phyloP scores from a whole-genome alignment of 345 rosid species.

The Brassica cretica region DNA sequence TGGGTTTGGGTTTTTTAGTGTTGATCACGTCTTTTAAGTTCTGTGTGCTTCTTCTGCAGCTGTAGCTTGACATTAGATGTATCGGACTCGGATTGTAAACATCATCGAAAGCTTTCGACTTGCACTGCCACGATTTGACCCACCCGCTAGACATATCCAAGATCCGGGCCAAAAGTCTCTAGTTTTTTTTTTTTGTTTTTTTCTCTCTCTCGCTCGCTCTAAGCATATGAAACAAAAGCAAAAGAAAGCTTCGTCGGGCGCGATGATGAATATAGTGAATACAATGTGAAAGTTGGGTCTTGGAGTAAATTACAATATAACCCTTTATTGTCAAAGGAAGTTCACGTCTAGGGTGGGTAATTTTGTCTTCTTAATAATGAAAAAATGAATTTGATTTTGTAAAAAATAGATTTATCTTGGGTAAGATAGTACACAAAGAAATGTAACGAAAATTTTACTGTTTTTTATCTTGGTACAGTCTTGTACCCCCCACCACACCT shows the following conservation, averaged over 20 bases:
- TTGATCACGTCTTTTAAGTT: slow-evolving; percentile 74
- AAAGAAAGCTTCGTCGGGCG: slow-evolving; percentile 35
- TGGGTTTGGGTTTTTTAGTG: slow-evolving; percentile 40
- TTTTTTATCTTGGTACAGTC: slow-evolving; percentile 7
- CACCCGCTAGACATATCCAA: slow-evolving; percentile 69
- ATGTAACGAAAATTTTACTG: slow-evolving; percentile 12
- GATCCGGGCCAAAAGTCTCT: slow-evolving; percentile 25
- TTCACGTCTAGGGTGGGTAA: not conserved
- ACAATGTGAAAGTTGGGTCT: not conserved
- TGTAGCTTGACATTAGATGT: slow-evolving; percentile 52
- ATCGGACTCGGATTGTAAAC: slow-evolving; percentile 56
- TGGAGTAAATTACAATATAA: not conserved
- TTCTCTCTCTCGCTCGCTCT: slow-evolving; percentile 32
- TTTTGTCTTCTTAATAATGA: not conserved
- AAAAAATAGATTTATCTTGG: not conserved
- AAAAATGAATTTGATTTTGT: not conserved
- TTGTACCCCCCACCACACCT: not conserved
- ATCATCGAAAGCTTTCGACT: slow-evolving; percentile 88
- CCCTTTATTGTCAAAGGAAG: not conserved
- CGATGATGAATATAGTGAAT: slow-evolving; percentile 28
- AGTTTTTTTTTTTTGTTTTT: not conserved
- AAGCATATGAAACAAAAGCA: slow-evolving; percentile 14
- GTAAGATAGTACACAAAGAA: not conserved
- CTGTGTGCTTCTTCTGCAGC: slow-evolving; percentile 65
- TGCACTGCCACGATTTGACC: slow-evolving; percentile 93